Conservation (phyloP, 345 rosid genomes). For the Arabidopsis suecica region DNA sequence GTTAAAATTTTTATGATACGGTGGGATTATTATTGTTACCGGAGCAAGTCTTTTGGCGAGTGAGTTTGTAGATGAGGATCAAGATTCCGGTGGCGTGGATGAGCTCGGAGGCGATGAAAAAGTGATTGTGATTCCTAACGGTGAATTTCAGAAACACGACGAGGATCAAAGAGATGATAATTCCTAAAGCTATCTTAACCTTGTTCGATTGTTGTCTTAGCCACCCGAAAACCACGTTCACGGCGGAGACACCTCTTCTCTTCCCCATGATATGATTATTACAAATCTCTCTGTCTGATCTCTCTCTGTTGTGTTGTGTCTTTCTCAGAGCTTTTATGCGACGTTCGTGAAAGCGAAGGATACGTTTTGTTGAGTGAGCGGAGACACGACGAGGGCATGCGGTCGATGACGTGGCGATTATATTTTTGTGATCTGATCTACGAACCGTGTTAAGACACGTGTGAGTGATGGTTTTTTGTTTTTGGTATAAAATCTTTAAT, state of each 20-base stretch:
- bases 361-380: slow-evolving; percentile 45
- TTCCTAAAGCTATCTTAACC: slow-evolving; percentile 55
- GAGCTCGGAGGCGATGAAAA: slow-evolving; percentile 67
- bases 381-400: slow-evolving; percentile 64
- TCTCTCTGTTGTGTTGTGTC: slow-evolving; percentile 13
- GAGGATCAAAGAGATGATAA: slow-evolving; percentile 34
- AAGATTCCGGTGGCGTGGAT: slow-evolving; percentile 69
- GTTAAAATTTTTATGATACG: not conserved
- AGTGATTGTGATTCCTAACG: slow-evolving; percentile 51
- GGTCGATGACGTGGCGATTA: slow-evolving; percentile 45
- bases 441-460: slow-evolving; percentile 38
- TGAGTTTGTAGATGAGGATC: slow-evolving; percentile 70
- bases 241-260: slow-evolving; percentile 57
- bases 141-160: slow-evolving; percentile 49
- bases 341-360: slow-evolving; percentile 34
- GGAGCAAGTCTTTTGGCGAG: slow-evolving; percentile 63
- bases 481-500: not conserved
- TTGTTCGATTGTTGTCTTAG: slow-evolving; percentile 55
- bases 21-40: slow-evolving; percentile 45
- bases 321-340: slow-evolving; percentile 35
- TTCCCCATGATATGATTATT: slow-evolving; percentile 56
- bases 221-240: slow-evolving; percentile 50
- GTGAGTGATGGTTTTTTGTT: not conserved
- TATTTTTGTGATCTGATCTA: not conserved
- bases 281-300: slow-evolving; percentile 13